Percentiles rank a stretch among this genome's conserved stretches.
Evolutionary conservation across 2,329 filamentous ascomycete genomes (phyloP).

Genomic region (Colletotrichum paranaense): DNA sequence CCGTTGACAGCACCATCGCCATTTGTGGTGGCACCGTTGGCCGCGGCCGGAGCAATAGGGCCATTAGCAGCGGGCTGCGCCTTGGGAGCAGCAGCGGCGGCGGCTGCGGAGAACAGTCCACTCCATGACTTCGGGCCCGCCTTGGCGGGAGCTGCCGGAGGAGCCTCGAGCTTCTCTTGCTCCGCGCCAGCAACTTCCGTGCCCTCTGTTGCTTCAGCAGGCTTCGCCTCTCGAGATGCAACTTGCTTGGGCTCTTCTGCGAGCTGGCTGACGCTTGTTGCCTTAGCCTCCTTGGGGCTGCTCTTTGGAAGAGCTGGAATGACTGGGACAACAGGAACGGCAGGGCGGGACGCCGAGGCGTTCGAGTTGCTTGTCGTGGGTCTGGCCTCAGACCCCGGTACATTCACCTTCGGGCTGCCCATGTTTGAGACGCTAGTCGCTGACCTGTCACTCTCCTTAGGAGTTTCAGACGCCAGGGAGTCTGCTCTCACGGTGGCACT

Average conservation of each 20-base stretch:
- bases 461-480: slow-evolving; percentile 14
- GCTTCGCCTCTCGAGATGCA: slow-evolving; percentile 39
- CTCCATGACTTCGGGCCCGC: slow-evolving; percentile 53
- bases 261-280: slow-evolving; percentile 4
- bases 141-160: slow-evolving; percentile 40
- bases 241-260: slow-evolving; percentile 20
- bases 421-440: slow-evolving; percentile 6
- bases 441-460: slow-evolving; percentile 19
- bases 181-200: slow-evolving; percentile 27
- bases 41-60: slow-evolving; percentile 12
- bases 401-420: slow-evolving; percentile 18
- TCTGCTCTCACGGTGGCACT: slow-evolving; percentile 12
- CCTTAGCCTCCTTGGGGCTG: slow-evolving; percentile 42
- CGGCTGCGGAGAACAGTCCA: slow-evolving; percentile 48
- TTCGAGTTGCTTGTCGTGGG: slow-evolving; percentile 32
- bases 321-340: slow-evolving; percentile 56
- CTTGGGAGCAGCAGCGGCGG: slow-evolving; percentile 34
- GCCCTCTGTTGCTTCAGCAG: slow-evolving; percentile 36
- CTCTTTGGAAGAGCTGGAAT: slow-evolving; percentile 59
- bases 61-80: slow-evolving; percentile 39
- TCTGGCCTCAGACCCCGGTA: slow-evolving; percentile 38
- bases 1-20: slow-evolving; percentile 33
- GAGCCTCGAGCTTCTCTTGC: slow-evolving; percentile 15
- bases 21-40: slow-evolving; percentile 33
- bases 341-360: slow-evolving; percentile 42